Evolutionary conservation across 176 grass and related monocot genomes (phyloP), one percentile per base, ranked within the genome.

Genomic region (Oryza punctata): DNA sequence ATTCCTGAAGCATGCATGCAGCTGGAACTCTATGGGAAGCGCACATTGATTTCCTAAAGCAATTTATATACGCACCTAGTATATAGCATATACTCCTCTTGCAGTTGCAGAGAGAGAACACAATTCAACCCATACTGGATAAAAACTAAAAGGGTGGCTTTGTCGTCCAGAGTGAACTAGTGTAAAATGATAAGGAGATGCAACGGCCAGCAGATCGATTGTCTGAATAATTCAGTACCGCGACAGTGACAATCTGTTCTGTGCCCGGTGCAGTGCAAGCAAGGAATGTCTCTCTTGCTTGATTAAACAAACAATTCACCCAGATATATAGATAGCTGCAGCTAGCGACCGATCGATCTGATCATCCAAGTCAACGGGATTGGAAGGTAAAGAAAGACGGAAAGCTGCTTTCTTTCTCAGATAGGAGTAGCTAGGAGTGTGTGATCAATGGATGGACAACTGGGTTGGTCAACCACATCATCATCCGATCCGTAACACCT

Each of bases 391-490:
- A 19, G 15, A 13, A 5, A 27, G 15, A 60, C 57, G 5, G 23
- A 6, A 37, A 16, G 25, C 28, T 43, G 3, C 40, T 19, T 7
- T 19, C 16, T 38, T 38, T 38, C 14, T 21, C 16, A 37, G 40
- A 27, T 23, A n/a, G n/a, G n/a, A n/a, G n/a, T n/a, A n/a, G n/a
- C n/a, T n/a, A n/a, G n/a, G n/a, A n/a, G 25, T 13, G 24, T 46
- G 3, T 38, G 52, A 54, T n/a, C n/a, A n/a, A n/a, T 26, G 44
- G 10, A 76, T 41, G 46, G 14, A 50, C 76, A 38, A 72, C 1
- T 23, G 76, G 68, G 46, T 16, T 43, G 33, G 85, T 81, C 77
- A 81, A 75, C 69, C 61, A 24, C 70, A 73, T 67, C 69, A 75
- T 67, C 40, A 33, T 6, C 33, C 7, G n/a, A 60, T 60, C 21